These are phyloP conservation scores for Lathyrus aphaca DNA, from an alignment of 306 rosid genomes.

Conservation along the genomic window DNA sequence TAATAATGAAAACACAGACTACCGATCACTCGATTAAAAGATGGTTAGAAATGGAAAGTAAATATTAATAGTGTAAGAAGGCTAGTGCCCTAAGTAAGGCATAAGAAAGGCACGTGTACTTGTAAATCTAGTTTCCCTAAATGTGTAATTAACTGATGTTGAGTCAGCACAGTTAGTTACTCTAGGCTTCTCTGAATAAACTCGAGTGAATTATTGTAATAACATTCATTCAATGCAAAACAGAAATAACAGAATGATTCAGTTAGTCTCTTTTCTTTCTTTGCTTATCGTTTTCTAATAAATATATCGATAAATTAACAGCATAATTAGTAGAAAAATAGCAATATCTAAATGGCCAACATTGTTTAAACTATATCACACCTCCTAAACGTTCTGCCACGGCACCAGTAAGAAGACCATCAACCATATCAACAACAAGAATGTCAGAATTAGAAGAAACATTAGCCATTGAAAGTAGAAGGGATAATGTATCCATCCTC, in stretches of 20 bases:
- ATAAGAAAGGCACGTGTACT: too few relatives aligned
- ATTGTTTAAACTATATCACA: slow-evolving; percentile 26
- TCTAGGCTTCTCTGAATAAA: too few relatives aligned
- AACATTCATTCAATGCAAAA: too few relatives aligned
- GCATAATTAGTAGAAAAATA: neutral
- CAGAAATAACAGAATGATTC: too few relatives aligned
- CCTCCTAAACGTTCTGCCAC: slow-evolving; percentile 98
- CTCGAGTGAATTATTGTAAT: too few relatives aligned
- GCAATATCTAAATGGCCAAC: slow-evolving; percentile 30
- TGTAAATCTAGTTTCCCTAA: too few relatives aligned
- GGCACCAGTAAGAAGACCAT: slow-evolving; percentile 95
- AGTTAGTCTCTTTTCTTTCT: too few relatives aligned
- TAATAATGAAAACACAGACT: slow-evolving; percentile 3
- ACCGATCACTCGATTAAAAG: neutral
- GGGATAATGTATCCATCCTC: slow-evolving; percentile 79
- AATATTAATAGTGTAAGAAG: neutral
- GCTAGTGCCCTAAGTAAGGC: too few relatives aligned
- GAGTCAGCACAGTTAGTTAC: too few relatives aligned
- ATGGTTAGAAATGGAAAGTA: neutral
- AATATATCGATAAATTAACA: neutral
- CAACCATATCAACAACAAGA: slow-evolving; percentile 84
- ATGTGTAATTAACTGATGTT: too few relatives aligned
- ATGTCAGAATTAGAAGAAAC: slow-evolving; percentile 85
- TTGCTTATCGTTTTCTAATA: too few relatives aligned
- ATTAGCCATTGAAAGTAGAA: slow-evolving; percentile 85